Conservation (phyloP, 2,329 filamentous ascomycete species). For the Penicillium frequentans region DNA sequence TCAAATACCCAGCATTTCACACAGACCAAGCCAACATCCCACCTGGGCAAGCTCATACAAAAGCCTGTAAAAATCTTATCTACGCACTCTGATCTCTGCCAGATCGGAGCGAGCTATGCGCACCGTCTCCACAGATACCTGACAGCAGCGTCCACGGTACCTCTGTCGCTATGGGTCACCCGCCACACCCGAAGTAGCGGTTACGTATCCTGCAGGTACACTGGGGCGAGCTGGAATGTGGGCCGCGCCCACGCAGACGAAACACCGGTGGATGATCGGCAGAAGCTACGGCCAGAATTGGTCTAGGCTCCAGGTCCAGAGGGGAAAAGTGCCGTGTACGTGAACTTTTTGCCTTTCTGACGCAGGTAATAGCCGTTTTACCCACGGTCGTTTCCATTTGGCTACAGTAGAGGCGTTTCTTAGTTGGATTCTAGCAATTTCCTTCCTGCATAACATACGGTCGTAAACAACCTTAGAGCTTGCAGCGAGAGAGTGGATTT, state of each 20-base stretch:
- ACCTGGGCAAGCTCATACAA: neutral
- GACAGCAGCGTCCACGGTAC: constrained; percentile 10
- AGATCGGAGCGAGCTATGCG: neutral
- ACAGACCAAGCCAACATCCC: neutral
- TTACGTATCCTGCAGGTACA: constrained; percentile 16
- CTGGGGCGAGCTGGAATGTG: constrained; percentile 17
- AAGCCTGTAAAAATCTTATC: neutral
- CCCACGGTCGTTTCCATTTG: too few species aligned
- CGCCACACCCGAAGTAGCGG: constrained; percentile 8
- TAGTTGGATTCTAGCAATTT: too few species aligned
- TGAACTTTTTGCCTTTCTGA: neutral
- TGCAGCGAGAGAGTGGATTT: too few species aligned
- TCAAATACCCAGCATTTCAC: too few species aligned
- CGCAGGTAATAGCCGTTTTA: neutral
- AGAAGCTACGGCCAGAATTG: constrained; percentile 1
- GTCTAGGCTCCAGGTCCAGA: neutral
- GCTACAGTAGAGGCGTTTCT: too few species aligned
- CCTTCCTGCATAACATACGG: too few species aligned
- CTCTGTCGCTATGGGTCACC: neutral
- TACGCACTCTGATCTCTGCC: neutral
- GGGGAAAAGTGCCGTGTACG: neutral
- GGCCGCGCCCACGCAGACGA: constrained; percentile 20
- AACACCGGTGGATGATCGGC: constrained; percentile 26
- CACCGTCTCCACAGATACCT: neutral
- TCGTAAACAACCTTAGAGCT: too few species aligned